These are phyloP conservation scores for Solanum habrochaites DNA, from an alignment of 257 asterid genomes.

Conservation along the genomic window DNA sequence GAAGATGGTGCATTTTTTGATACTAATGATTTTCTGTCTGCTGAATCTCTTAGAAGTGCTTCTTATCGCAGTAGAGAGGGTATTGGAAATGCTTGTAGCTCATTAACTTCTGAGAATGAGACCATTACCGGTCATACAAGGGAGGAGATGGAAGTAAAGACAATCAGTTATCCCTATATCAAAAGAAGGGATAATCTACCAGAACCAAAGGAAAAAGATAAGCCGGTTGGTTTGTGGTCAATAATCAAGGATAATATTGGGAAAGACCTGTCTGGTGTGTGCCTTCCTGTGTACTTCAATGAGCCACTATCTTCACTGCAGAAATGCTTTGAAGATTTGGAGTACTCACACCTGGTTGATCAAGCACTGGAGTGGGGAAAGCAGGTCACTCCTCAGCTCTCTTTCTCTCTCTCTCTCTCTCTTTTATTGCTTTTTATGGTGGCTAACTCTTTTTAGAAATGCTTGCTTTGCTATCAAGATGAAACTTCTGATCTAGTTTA, in stretches of 20 bases:
- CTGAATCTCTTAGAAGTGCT: conserved; percentile 84
- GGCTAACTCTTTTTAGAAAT: neutral
- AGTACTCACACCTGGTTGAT: conserved; percentile 89
- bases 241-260: conserved; percentile 98
- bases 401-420: conserved; percentile 6
- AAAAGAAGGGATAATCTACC: conserved; percentile 79
- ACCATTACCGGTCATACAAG: conserved; percentile 41
- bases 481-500: neutral
- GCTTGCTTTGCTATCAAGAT: neutral
- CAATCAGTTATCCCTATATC: conserved; percentile 54
- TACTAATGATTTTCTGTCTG: conserved; percentile 78
- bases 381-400: conserved; percentile 40
- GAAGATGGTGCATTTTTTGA: conserved; percentile 79
- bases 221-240: conserved; percentile 95
- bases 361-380: conserved; percentile 89
- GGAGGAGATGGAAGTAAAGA: conserved; percentile 48
- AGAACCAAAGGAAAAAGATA: conserved; percentile 94
- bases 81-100: conserved; percentile 34
- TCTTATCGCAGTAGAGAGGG: conserved; percentile 82
- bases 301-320: conserved; percentile 97
- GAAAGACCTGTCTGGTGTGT: conserved; percentile 97
- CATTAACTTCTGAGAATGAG: conserved; percentile 50
- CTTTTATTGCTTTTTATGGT: neutral
- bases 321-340: conserved; percentile 97
- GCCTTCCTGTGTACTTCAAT: conserved; percentile 97